Evolutionary conservation across 2,329 filamentous ascomycete genomes (phyloP).

Genomic region (Lomentospora prolificans): DNA sequence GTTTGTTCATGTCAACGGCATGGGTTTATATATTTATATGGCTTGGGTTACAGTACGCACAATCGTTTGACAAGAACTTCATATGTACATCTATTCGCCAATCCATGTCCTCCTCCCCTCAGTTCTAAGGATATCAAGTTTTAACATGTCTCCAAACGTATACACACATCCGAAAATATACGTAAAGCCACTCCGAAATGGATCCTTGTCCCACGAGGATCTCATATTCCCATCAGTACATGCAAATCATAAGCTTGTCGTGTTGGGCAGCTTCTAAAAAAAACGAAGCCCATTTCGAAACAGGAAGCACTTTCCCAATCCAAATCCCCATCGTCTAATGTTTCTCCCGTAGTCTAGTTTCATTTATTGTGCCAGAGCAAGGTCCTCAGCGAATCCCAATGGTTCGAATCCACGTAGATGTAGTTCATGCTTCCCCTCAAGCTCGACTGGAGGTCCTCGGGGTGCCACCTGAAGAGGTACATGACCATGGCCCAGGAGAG

Average conservation of each 20-base stretch:
- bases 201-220: too few relatives aligned
- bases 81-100: slow-evolving; percentile 2
- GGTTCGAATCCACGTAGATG: slow-evolving; percentile 82
- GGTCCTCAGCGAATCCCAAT: slow-evolving; percentile 79
- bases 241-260: background rate
- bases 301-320: background rate
- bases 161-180: background rate
- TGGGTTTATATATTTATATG: too few relatives aligned
- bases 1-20: too few relatives aligned
- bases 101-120: background rate
- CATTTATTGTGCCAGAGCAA: slow-evolving; percentile 77
- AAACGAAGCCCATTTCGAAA: too few relatives aligned
- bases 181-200: too few relatives aligned
- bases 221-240: background rate
- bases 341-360: background rate
- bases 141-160: background rate
- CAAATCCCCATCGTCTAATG: background rate
- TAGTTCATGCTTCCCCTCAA: slow-evolving; percentile 94
- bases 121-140: background rate
- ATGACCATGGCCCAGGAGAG: slow-evolving; percentile 89
- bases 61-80: too few relatives aligned
- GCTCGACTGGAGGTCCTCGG: slow-evolving; percentile 83
- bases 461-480: slow-evolving; percentile 89
- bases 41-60: too few relatives aligned
- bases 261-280: too few relatives aligned